phyloP scores from a whole-genome alignment of 108 stramenopile species.

The Skeletonema tropicum region DNA sequence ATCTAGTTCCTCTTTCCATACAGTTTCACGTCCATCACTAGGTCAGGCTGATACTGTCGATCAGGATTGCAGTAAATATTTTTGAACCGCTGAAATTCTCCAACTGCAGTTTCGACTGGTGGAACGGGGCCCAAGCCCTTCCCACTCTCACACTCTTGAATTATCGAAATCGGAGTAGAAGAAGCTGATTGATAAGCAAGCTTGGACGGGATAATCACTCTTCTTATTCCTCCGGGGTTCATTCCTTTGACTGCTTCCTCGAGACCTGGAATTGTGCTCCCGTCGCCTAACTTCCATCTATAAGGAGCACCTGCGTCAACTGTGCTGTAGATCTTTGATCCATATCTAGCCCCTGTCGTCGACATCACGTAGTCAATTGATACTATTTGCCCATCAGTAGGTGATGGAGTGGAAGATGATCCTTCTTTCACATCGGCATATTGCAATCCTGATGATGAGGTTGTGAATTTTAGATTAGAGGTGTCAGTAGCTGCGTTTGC shows the following conservation, averaged over 20 bases:
- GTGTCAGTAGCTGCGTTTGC: constrained; percentile 7
- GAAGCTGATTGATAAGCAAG: constrained; percentile 52
- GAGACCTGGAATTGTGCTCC: constrained; percentile 64
- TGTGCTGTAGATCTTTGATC: constrained; percentile 68
- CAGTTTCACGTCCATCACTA: constrained; percentile 77
- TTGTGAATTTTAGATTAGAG: constrained; percentile 27
- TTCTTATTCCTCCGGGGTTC: constrained; percentile 67
- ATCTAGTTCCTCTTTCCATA: constrained; percentile 56
- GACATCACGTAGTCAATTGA: constrained; percentile 78
- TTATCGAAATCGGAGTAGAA: constrained; percentile 8
- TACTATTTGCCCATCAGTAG: constrained; percentile 44
- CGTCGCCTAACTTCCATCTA: constrained; percentile 71
- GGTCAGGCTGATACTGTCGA: constrained; percentile 74
- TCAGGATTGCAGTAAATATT: constrained; percentile 83
- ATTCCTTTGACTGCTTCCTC: constrained; percentile 72
- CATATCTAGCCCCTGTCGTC: constrained; percentile 78
- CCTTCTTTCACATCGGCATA: constrained; percentile 76
- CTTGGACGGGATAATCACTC: constrained; percentile 62
- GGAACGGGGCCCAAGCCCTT: constrained; percentile 66
- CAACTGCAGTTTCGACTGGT: constrained; percentile 50
- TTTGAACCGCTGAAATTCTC: constrained; percentile 76
- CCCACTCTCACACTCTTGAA: constrained; percentile 57
- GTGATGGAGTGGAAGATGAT: constrained; percentile 28
- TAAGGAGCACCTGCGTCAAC: constrained; percentile 62
- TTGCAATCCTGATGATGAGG: constrained; percentile 57